Conservation (phyloP, 202 grass and related monocot species). For the Hordeum pubiflorum region DNA sequence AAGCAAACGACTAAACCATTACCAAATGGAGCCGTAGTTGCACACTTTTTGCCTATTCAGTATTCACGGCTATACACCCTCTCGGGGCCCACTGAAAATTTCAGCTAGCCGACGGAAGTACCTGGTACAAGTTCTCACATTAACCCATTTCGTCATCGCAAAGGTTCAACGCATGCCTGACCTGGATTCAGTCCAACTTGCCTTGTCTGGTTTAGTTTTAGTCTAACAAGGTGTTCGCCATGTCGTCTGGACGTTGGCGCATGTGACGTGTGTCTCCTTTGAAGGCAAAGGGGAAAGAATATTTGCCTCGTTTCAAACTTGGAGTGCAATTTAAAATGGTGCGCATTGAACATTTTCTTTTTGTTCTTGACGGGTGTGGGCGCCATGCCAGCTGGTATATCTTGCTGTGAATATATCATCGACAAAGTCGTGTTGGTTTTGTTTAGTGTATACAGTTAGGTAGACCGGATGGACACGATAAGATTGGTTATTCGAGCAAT, state of each 20-base stretch:
- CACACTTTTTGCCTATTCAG: neutral
- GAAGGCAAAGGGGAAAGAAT: neutral
- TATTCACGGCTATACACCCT: neutral
- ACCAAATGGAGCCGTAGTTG: neutral
- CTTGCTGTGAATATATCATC: neutral
- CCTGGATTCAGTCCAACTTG: slow-evolving; percentile 16
- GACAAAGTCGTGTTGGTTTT: neutral
- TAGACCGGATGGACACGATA: neutral
- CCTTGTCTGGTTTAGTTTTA: neutral
- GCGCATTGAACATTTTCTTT: neutral
- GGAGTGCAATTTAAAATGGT: neutral
- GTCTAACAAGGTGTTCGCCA: slow-evolving; percentile 5
- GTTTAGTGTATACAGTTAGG: neutral
- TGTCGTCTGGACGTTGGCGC: neutral
- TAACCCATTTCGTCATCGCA: neutral
- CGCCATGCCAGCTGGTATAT: neutral
- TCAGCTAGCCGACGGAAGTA: neutral
- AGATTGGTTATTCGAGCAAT: neutral
- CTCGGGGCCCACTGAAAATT: neutral
- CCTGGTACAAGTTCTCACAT: neutral
- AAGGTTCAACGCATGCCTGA: neutral
- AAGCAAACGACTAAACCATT: neutral
- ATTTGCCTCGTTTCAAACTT: neutral
- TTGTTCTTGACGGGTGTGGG: neutral
- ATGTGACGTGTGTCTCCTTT: neutral